Conservation (phyloP, 495 filamentous ascomycete genomes). For the Monascus purpureus region DNA sequence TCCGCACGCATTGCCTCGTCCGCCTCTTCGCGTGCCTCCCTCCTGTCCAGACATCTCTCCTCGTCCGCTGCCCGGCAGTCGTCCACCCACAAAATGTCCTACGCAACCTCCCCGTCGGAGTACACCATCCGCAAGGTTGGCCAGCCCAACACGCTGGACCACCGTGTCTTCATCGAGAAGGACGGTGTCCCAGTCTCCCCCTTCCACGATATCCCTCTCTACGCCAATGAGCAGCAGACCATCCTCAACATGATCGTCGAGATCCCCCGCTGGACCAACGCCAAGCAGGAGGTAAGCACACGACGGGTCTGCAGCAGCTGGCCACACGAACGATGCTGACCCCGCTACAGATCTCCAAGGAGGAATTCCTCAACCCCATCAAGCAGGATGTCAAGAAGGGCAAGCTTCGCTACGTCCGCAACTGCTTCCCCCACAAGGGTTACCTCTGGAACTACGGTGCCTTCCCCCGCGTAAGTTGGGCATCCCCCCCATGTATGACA, state of each 20-base stretch:
- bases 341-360: conserved; percentile 58
- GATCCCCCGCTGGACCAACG: conserved; percentile 99
- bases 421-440: conserved; percentile 94
- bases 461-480: conserved; percentile 60
- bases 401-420: conserved; percentile 67
- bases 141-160: conserved; percentile 82
- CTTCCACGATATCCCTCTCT: conserved; percentile 98
- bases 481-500: neutral
- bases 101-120: conserved; percentile 9
- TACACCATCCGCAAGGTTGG: conserved; percentile 74
- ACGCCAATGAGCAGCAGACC: conserved; percentile 84
- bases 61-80: conserved; percentile 7
- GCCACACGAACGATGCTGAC: neutral
- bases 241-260: conserved; percentile 99
- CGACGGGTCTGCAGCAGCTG: no score
- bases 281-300: conserved; percentile 91
- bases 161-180: conserved; percentile 95
- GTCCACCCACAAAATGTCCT: conserved; percentile 1
- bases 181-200: conserved; percentile 87
- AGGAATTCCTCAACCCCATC: conserved; percentile 77
- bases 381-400: conserved; percentile 40
- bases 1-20: conserved; percentile 6
- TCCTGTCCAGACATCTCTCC: conserved; percentile 14
- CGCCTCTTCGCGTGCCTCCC: conserved; percentile 12
- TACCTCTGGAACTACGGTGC: conserved; percentile 94